A percentile compares a stretch with the other conserved stretches of the same genome.
These are phyloP conservation scores for Triticum aestivum DNA, from an alignment of 176 grass and related monocot genomes.

Conservation along the genomic window DNA sequence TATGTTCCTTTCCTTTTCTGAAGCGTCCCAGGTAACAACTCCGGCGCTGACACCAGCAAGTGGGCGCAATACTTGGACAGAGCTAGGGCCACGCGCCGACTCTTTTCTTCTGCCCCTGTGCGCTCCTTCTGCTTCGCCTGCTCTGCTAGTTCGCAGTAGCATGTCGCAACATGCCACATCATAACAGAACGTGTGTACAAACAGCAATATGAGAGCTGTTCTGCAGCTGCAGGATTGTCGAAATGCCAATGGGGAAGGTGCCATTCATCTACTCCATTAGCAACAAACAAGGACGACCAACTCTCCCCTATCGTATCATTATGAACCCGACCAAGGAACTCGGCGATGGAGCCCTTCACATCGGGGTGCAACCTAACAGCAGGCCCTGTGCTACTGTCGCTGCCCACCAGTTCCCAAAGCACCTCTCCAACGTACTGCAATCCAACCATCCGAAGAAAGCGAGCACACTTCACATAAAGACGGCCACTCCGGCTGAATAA, in stretches of 20 bases:
- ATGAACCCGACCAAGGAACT: neutral
- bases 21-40: neutral
- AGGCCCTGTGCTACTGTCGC: neutral
- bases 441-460: neutral
- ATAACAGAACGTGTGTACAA: too few species aligned
- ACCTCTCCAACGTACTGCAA: neutral
- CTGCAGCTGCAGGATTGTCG: neutral
- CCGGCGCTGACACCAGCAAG: constrained; percentile 5
- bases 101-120: too few species aligned
- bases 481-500: too few species aligned
- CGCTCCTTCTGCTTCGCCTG: neutral
- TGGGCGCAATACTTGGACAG: constrained; percentile 34
- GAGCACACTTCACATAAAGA: too few species aligned
- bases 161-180: neutral
- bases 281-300: neutral
- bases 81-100: neutral
- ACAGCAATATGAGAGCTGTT: too few species aligned
- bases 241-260: too few species aligned
- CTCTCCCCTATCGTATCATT: neutral
- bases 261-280: neutral
- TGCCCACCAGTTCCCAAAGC: neutral
- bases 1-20: neutral
- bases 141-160: constrained; percentile 3
- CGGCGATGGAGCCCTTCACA: neutral
- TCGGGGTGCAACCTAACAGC: neutral